phyloP scores from a whole-genome alignment of 345 rosid genomes.

The Eucalyptus sp. region DNA sequence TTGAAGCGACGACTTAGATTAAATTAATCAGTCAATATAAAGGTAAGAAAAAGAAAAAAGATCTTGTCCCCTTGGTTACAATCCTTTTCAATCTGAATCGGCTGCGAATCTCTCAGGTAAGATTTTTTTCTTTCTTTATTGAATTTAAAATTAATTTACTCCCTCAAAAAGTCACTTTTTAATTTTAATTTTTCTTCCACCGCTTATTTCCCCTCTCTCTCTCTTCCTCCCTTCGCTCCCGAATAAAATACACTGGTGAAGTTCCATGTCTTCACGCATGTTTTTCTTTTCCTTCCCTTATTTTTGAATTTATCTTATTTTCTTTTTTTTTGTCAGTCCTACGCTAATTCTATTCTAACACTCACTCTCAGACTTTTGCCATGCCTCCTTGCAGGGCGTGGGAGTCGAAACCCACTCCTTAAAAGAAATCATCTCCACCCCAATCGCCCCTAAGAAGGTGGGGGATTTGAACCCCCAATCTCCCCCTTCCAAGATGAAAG shows the following conservation, averaged over 20 bases:
- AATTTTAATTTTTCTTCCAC: background rate
- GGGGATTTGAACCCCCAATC: too few relatives aligned
- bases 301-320: background rate
- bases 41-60: background rate
- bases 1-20: background rate
- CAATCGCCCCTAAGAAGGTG: too few relatives aligned
- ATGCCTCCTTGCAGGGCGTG: too few relatives aligned
- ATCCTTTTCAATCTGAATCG: background rate
- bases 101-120: background rate
- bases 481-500: too few relatives aligned
- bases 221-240: background rate
- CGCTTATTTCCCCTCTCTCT: background rate
- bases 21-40: background rate
- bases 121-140: background rate
- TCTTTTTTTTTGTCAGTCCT: too few relatives aligned
- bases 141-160: background rate
- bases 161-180: background rate
- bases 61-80: rapidly evolving
- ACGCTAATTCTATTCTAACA: too few relatives aligned
- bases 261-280: background rate
- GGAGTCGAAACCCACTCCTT: too few relatives aligned
- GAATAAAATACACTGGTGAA: background rate
- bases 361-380: too few relatives aligned
- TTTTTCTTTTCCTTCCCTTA: background rate
- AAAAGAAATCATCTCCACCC: too few relatives aligned